phyloP scores from a whole-genome alignment of 2,329 filamentous ascomycete species.

The Alternaria incomplexa region DNA sequence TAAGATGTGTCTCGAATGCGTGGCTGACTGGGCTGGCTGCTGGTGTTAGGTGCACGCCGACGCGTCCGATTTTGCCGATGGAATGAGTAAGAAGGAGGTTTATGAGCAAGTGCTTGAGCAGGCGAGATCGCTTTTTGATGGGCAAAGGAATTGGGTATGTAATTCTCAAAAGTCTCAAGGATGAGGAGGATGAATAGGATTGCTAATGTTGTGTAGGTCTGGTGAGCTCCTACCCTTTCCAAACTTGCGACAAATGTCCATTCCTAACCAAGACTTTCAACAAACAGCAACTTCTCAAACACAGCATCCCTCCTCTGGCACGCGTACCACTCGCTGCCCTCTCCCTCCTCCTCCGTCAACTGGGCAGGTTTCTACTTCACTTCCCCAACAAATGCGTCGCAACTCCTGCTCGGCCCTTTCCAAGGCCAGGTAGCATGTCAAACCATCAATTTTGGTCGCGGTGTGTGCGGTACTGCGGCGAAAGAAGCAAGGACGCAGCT shows the following conservation, averaged over 20 bases:
- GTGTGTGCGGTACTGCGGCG: slow-evolving; percentile 78
- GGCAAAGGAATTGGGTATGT: slow-evolving; percentile 78
- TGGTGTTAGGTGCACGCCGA: slow-evolving; percentile 72
- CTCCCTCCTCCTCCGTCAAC: slow-evolving; percentile 72
- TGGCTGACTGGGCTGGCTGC: not conserved
- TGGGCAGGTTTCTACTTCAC: slow-evolving; percentile 70
- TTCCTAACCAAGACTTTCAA: not conserved
- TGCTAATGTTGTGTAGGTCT: not conserved
- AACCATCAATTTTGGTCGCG: slow-evolving; percentile 73
- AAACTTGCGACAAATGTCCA: not conserved
- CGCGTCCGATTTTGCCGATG: slow-evolving; percentile 72
- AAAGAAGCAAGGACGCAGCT: slow-evolving; percentile 67
- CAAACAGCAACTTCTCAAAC: slow-evolving; percentile 70
- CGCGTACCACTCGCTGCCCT: slow-evolving; percentile 73
- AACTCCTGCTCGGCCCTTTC: slow-evolving; percentile 79
- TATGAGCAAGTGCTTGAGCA: slow-evolving; percentile 77
- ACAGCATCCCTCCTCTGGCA: slow-evolving; percentile 79
- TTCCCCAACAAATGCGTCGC: slow-evolving; percentile 48
- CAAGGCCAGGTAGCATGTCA: slow-evolving; percentile 79
- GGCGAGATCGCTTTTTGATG: slow-evolving; percentile 71
- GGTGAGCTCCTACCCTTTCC: not conserved
- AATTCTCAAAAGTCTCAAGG: not conserved
- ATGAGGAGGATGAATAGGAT: not conserved
- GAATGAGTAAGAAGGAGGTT: slow-evolving; percentile 72
- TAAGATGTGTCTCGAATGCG: not conserved